phyloP scores from a whole-genome alignment of 345 rosid genomes.

The Dovyalis caffra region DNA sequence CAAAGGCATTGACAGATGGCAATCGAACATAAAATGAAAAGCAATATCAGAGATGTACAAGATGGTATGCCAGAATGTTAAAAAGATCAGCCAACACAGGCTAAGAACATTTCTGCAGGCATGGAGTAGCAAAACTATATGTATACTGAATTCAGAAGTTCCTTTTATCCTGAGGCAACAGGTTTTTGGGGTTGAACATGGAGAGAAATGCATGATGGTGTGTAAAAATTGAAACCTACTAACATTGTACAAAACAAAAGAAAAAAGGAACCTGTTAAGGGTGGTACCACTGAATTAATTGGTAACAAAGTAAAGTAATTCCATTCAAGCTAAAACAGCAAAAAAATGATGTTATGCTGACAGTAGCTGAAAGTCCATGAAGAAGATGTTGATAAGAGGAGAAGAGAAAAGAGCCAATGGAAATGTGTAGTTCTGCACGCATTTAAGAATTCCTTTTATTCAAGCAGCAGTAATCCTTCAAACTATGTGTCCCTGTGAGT shows the following conservation, averaged over 20 bases:
- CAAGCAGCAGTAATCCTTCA: neutral
- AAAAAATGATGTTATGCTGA: neutral
- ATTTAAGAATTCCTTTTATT: neutral
- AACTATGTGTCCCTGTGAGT: too few relatives aligned
- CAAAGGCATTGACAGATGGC: neutral
- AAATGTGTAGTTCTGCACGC: neutral
- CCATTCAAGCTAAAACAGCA: neutral
- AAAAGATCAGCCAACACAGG: neutral
- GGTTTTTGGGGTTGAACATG: neutral
- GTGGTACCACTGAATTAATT: neutral
- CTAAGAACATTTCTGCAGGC: neutral
- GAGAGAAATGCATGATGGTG: neutral
- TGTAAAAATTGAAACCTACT: neutral
- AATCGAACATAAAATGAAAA: neutral
- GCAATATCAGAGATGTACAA: neutral
- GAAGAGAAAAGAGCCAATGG: neutral
- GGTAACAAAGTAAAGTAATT: neutral
- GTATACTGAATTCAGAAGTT: neutral
- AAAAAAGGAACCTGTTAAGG: neutral
- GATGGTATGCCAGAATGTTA: neutral
- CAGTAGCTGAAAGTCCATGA: neutral
- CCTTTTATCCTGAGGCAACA: neutral
- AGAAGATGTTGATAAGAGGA: neutral
- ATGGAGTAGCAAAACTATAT: neutral
- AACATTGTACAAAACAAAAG: too few relatives aligned